These are phyloP conservation scores for Allantophomopsis cytisporea DNA, from an alignment of 2,329 filamentous ascomycete species.

Conservation along the genomic window DNA sequence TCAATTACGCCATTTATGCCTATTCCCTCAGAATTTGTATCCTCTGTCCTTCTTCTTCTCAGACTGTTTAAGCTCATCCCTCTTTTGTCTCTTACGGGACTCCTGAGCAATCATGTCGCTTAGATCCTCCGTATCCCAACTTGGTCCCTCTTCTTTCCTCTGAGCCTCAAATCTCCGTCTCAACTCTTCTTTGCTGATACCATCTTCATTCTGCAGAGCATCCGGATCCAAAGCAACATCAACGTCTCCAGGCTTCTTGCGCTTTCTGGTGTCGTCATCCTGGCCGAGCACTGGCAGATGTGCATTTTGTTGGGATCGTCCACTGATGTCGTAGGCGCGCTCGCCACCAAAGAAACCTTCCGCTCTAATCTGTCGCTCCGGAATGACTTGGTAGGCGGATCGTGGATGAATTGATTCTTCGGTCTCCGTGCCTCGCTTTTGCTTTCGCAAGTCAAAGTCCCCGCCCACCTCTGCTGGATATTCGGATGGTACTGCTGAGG, in stretches of 20 bases:
- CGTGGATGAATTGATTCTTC: conserved; percentile 65
- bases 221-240: conserved; percentile 88
- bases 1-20: no score
- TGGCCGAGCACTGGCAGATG: conserved; percentile 63
- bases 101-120: conserved; percentile 95
- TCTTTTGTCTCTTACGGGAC: conserved; percentile 78
- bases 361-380: conserved; percentile 72
- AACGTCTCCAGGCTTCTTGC: conserved; percentile 93
- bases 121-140: conserved; percentile 68
- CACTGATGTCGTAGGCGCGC: conserved; percentile 76
- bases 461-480: conserved; percentile 62
- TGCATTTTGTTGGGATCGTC: conserved; percentile 26
- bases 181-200: conserved; percentile 75
- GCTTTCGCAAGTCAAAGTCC: conserved; percentile 86
- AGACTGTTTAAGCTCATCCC: conserved; percentile 65
- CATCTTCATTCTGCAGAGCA: conserved; percentile 58
- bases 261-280: conserved; percentile 65
- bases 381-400: conserved; percentile 78
- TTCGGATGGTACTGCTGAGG: conserved; percentile 71
- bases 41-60: conserved; percentile 35
- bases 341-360: conserved; percentile 96
- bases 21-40: conserved; percentile 13
- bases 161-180: conserved; percentile 65
- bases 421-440: conserved; percentile 72
- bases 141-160: conserved; percentile 52